phyloP scores from a whole-genome alignment of 2,329 filamentous ascomycete genomes.

The Colletotrichum graminicola region DNA sequence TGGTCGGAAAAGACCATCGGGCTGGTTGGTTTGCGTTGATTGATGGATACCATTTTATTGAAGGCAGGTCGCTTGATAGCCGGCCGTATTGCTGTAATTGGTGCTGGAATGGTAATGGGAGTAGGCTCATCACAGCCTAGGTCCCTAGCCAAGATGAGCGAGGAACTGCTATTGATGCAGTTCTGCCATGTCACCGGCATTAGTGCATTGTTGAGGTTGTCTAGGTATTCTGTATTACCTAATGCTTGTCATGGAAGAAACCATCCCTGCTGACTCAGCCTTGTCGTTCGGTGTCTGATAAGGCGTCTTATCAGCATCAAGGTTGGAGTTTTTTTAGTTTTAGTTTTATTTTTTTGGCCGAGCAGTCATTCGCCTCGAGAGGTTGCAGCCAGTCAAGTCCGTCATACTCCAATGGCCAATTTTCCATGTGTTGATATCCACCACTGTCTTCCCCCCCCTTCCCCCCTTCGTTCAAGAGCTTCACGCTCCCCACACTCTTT shows the following conservation, averaged over 20 bases:
- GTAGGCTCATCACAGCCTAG: not conserved
- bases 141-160: not conserved
- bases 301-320: slow-evolving; percentile 2
- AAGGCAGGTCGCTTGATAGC: not conserved
- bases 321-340: not conserved
- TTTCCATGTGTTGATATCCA: slow-evolving; percentile 40
- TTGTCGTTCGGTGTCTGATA: slow-evolving; percentile 4
- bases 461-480: slow-evolving; percentile 10
- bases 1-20: no score
- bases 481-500: slow-evolving; percentile 35
- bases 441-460: slow-evolving; percentile 12
- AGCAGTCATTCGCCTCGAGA: slow-evolving; percentile 33
- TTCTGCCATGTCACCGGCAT: not conserved
- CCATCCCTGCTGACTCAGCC: not conserved
- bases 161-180: not conserved
- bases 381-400: slow-evolving; percentile 17
- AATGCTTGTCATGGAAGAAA: not conserved
- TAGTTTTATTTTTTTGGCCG: not conserved
- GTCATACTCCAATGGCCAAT: not conserved
- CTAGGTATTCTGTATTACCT: not conserved
- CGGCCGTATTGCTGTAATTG: not conserved
- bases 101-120: not conserved
- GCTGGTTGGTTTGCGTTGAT: not conserved
- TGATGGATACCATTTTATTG: not conserved
- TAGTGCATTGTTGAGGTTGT: not conserved